Conservation (phyloP, 441 rosid genomes). For the Euphorbia schlechtendalii region DNA sequence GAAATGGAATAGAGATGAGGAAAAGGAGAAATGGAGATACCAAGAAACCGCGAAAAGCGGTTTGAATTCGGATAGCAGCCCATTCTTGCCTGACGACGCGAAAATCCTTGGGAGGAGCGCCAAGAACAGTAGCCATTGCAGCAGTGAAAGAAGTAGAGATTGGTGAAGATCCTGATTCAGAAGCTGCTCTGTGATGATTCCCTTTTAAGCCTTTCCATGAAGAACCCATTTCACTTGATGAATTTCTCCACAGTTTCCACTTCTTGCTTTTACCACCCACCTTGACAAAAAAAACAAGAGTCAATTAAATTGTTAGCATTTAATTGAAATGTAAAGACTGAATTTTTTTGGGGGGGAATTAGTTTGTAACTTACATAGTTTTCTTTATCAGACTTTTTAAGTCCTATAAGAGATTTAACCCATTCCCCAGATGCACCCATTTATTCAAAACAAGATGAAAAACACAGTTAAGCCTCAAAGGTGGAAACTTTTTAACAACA, state of each 20-base stretch:
- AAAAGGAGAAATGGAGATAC: constrained; percentile 30
- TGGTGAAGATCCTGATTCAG: constrained; percentile 47
- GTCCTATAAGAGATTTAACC: constrained; percentile 74
- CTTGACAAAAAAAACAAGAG: constrained; percentile 22
- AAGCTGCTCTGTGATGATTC: constrained; percentile 40
- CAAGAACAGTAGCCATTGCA: constrained; percentile 76
- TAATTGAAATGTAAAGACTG: too few relatives aligned
- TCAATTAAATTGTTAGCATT: neutral
- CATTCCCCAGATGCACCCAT: constrained; percentile 93
- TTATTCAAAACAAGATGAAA: neutral
- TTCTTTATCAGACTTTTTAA: constrained; percentile 58
- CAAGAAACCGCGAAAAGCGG: constrained; percentile 91
- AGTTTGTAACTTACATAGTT: constrained; percentile 39
- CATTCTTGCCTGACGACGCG: constrained; percentile 67
- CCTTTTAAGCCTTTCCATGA: constrained; percentile 59
- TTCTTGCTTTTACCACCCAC: constrained; percentile 50
- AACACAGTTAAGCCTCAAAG: too few relatives aligned
- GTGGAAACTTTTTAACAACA: too few relatives aligned
- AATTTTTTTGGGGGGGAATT: too few relatives aligned
- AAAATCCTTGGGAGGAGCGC: constrained; percentile 87
- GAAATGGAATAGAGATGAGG: constrained; percentile 7
- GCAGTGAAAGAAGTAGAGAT: constrained; percentile 44
- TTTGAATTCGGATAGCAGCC: constrained; percentile 88
- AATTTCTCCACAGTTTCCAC: constrained; percentile 78
- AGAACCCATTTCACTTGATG: constrained; percentile 52